Evolutionary conservation across 2,329 filamentous ascomycete species (phyloP), one percentile per base, ranked within the genome.

Genomic region (Colletotrichum liaoningense): DNA sequence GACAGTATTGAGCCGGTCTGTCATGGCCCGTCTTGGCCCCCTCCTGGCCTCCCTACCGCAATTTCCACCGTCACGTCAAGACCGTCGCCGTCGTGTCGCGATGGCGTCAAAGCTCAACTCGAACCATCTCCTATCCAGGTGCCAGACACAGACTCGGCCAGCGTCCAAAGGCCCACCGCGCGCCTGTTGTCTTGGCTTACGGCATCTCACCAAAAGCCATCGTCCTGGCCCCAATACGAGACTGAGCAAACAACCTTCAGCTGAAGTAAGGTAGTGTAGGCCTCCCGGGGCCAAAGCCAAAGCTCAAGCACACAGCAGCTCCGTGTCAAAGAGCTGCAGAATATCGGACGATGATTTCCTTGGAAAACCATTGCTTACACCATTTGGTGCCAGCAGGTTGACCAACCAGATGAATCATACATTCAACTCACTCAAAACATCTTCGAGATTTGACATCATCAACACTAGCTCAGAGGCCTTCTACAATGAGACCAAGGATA

Each of bases 41-140:
- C 58, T 69, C 58, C 38, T 59, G 65, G 46, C 8, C n/a, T 57
- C 52, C 42, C 55, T 62, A 67, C 52, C 26, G 68, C 72, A 74
- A 74, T 74, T 74, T 72, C 72, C 72, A 72, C 68, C 46, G 30
- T 65, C 70, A 65, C 56, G 67, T 73, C 70, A 65, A 66, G 57
- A 54, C 68, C 52, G 33, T 57, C 28, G 62, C 52, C 63, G 19
- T 54, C 54, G 33, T 42, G 68, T 63, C 52, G 22, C 70, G 68
- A 72, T 67, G 46, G 57, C 63, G 69, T 74, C 72, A 74, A 74
- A 58, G 62, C 71, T 65, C 68, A 67, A 22, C 71, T 54, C 38
- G n/a, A 62, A 28, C 14, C 42, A 49, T n/a, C 42, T 49, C 42
- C 42, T 22, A 38, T 30, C 33, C 42, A 22, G 9, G 26, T 7